Conservation (phyloP, 2,329 filamentous ascomycete genomes). For the Xylariaceae sp. region DNA sequence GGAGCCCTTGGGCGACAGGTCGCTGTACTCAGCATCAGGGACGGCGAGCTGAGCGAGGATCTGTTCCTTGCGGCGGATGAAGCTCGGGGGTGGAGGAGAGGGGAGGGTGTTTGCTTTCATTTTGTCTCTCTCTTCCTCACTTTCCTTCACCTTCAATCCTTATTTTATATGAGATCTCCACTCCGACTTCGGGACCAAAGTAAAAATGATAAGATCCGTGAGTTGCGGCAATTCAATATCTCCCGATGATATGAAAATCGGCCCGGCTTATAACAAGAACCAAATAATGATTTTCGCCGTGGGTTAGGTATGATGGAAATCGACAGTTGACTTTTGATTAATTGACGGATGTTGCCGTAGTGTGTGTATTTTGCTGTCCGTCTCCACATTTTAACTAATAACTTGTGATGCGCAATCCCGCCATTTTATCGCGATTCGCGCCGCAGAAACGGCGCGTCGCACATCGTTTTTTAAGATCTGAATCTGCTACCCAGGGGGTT, state of each 20-base stretch:
- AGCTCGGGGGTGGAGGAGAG: conserved; percentile 33
- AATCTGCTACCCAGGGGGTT: neutral
- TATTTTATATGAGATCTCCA: too few relatives aligned
- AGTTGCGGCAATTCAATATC: too few relatives aligned
- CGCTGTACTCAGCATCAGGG: conserved; percentile 67
- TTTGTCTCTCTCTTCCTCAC: neutral
- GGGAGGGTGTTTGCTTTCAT: neutral
- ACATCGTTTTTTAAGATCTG: neutral
- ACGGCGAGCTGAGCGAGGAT: conserved; percentile 67
- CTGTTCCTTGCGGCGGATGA: conserved; percentile 59
- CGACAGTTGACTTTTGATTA: neutral
- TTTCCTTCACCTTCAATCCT: neutral
- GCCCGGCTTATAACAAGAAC: too few relatives aligned
- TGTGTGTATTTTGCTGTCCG: neutral
- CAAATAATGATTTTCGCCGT: too few relatives aligned
- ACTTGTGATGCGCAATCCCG: neutral
- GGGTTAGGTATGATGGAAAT: neutral
- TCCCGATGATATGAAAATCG: too few relatives aligned
- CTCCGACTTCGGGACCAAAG: too few relatives aligned
- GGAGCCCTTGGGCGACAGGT: conserved; percentile 83
- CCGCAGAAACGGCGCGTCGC: too few relatives aligned
- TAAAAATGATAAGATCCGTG: too few relatives aligned
- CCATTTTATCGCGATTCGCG: neutral
- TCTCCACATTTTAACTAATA: neutral
- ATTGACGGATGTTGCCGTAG: neutral